These are phyloP conservation scores for Diplodia corticola DNA, from an alignment of 2,329 filamentous ascomycete genomes.

Conservation along the genomic window DNA sequence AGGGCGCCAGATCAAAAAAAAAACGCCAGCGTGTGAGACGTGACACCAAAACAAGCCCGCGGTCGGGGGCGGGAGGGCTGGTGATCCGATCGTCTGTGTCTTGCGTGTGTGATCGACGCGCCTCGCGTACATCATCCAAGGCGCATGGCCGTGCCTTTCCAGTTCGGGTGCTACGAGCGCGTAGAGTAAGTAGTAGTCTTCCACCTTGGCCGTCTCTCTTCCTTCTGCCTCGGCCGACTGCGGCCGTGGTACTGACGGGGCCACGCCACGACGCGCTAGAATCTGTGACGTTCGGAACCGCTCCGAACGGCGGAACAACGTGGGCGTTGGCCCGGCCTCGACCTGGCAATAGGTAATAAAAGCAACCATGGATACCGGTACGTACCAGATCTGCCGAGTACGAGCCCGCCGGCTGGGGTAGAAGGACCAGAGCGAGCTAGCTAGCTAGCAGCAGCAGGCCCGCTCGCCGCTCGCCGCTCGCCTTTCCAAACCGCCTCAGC, in stretches of 20 bases:
- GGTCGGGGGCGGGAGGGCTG: neutral
- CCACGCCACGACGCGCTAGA: neutral
- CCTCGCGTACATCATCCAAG: neutral
- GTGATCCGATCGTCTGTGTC: neutral
- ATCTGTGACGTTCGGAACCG: neutral
- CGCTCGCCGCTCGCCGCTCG: too few relatives aligned
- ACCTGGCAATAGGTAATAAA: neutral
- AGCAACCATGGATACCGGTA: too few relatives aligned
- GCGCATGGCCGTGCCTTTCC: neutral
- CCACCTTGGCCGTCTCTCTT: too few relatives aligned
- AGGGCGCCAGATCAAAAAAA: neutral
- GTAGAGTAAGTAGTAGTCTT: neutral
- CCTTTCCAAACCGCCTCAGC: too few relatives aligned
- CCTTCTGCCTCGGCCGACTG: neutral
- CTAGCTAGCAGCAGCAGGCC: too few relatives aligned
- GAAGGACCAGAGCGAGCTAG: too few relatives aligned
- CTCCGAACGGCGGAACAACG: neutral
- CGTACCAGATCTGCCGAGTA: neutral
- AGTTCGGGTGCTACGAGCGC: neutral
- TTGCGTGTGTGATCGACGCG: conserved; percentile 2
- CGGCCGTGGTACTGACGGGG: neutral
- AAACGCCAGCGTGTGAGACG: neutral
- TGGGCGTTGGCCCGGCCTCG: neutral
- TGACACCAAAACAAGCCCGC: neutral
- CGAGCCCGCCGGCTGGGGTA: too few relatives aligned